Conservation (phyloP, 1,284 basidiomycete genomes). For the Ganoderma sp. region DNA sequence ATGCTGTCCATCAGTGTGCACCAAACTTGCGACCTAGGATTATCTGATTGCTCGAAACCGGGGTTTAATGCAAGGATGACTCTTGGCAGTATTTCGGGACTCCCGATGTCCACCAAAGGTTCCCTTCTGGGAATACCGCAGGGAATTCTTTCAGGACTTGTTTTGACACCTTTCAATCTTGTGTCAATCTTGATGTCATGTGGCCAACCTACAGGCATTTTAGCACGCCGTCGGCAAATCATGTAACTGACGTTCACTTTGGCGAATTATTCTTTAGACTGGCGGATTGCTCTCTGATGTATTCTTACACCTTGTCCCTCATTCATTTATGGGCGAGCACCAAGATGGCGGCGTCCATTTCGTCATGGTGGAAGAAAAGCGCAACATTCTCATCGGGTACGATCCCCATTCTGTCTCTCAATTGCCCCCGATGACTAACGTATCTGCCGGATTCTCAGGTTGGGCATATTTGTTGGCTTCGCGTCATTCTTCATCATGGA, state of each 20-base stretch:
- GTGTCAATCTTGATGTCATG: background rate
- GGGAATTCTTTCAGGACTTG: background rate
- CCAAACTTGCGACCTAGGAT: background rate
- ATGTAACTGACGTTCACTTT: background rate
- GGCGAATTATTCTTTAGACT: constrained; percentile 54
- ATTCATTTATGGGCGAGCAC: constrained; percentile 88
- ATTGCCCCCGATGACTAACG: background rate
- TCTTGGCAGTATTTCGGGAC: background rate
- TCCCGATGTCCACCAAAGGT: background rate
- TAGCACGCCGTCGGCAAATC: background rate
- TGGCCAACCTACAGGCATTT: background rate
- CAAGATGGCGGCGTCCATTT: constrained; percentile 71
- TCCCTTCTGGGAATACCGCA: background rate
- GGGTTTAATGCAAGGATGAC: background rate
- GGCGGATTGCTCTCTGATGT: constrained; percentile 90
- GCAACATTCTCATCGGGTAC: constrained; percentile 87
- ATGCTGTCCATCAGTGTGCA: background rate
- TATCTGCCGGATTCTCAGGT: constrained; percentile 46
- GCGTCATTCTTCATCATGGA: constrained; percentile 90
- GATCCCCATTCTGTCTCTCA: constrained; percentile 17
- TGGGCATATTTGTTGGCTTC: constrained; percentile 85
- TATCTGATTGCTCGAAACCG: background rate
- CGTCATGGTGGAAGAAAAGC: constrained; percentile 85
- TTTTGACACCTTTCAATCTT: background rate
- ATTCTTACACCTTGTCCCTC: constrained; percentile 87